Evolutionary conservation across 352 stramenopile species (phyloP), one percentile per base, ranked within the genome.

Genomic region (Phytopythium oedochilum): DNA sequence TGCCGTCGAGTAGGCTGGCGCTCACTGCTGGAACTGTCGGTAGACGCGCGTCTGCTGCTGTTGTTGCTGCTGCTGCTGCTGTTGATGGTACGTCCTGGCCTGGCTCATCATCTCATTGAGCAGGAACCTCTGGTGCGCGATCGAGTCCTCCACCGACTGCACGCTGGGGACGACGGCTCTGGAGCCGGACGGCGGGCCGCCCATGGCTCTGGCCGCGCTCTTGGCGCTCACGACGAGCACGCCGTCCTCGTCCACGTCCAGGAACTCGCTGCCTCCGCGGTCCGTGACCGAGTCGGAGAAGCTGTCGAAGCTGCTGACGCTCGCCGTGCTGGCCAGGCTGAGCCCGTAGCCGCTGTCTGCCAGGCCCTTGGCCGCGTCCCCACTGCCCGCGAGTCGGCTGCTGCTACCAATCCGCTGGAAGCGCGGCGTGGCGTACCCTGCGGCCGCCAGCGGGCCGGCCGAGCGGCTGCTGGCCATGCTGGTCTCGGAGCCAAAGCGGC

Each of bases 101-200:
- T 83, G 71, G 26, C 59, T 63, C 55, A 89, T 68, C 75, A 89
- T 89, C 66, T 87, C 71, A 43, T 86, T 55, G 23, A 89, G 70
- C 44, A 89, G 26, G 43, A 75, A 68, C 11, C 74, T 64, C 58
- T 89, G 78, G 39, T 89, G 75, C 11, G 78, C 78, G 52, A 89
- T 84, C 34, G 74, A 87, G 34, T 82, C 64, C 54, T 88, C 75
- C 31, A 88, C 66, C 20, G 63, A 23, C 62, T 78, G 65, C 12
- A 72, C 64, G 23, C 54, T 73, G 3, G 68, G 57, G 2, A 34
- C 29, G 1, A 69, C 20, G 7, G 57, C 56, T 39, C 25, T 53
- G 49, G 23, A 57, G 20, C 5, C 29, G 5, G n/a, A n/a, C 5
- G 47, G 25, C 22, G 23, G 15, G 15, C 28, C 20, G 38, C 14